Evolutionary conservation across 192 early-diverging fungal genomes (phyloP), one percentile per base, ranked within the genome.

Genomic region (Phycomyces blakesleeanus): DNA sequence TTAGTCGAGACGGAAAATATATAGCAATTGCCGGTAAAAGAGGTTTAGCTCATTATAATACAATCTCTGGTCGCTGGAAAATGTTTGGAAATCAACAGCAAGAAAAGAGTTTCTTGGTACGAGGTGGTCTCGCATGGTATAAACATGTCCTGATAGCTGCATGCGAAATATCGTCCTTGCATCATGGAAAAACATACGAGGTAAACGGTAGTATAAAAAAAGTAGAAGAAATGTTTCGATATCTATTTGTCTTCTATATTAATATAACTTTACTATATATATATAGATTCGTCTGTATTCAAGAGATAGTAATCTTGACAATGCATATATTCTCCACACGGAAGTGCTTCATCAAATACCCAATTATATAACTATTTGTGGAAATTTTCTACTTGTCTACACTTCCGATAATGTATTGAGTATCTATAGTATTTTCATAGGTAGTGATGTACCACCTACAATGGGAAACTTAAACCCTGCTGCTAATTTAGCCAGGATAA

Each of bases 81-180:
- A 59, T 98, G 39, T 92, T 95, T 83, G 91, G 93, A 7, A 94
- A 91, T 68, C 89, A 91, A 72, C 80, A 82, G 39, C 82, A 91
- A 59, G 91, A 92, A 66, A 81, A 89, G 65, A 83, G 80, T 24
- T 89, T 92, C 68, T 34, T 73, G 15, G 84, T 88, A 21, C 75
- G 74, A 8, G 90, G 90, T 21, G 89, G 89, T 7, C 71, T 92
- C 16, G 74, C 82, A 1, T 93, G 92, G 92, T 87, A 78, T 67
- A 85, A 78, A 37, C 75, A 84, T 47, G 71, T 87, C 24, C 63
- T 93, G 24, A 81, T 93, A 44, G 84, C 78, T 29, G 84, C 85
- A 14, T 89, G 87, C 54, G 77, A 86, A 51, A 73, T 85, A 49
- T 61, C 81, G 3, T 55, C 63, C 38, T 71, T 64, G 37, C 22